phyloP scores from a whole-genome alignment of 306 rosid species.

The Dalbergia cultrata region DNA sequence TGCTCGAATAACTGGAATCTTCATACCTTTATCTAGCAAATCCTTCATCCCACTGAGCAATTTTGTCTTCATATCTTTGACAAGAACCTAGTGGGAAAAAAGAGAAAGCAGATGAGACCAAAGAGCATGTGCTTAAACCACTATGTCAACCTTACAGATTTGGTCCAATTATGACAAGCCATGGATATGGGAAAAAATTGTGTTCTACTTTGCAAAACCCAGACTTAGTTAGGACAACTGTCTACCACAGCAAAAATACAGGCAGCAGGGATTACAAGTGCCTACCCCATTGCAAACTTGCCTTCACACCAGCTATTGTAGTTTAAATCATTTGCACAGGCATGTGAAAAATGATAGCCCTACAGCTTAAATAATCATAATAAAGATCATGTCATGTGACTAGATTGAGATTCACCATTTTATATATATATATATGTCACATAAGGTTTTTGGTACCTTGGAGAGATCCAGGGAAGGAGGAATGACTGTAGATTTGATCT shows the following conservation, averaged over 20 bases:
- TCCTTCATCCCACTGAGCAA: constrained; percentile 68
- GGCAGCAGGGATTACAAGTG: constrained; percentile 28
- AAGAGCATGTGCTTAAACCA: constrained; percentile 37
- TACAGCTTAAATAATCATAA: constrained; percentile 20
- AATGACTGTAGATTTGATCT: constrained; percentile 66
- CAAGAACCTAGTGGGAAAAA: constrained; percentile 59
- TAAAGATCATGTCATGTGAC: constrained; percentile 30
- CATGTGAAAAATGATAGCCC: constrained; percentile 15
- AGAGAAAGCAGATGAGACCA: constrained; percentile 17
- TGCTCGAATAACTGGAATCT: constrained; percentile 77
- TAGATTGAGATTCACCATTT: constrained; percentile 14
- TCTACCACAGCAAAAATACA: constrained; percentile 25
- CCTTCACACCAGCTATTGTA: not conserved
- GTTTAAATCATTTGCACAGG: constrained; percentile 28
- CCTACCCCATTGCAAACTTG: constrained; percentile 18
- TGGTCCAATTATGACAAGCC: constrained; percentile 24
- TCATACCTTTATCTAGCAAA: constrained; percentile 72
- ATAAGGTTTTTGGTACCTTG: constrained; percentile 59
- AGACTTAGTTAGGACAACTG: constrained; percentile 1
- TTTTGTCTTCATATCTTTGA: constrained; percentile 74
- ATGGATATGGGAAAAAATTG: constrained; percentile 3
- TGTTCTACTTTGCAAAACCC: constrained; percentile 30
- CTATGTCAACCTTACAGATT: constrained; percentile 18
- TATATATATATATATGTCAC: constrained; percentile 4
- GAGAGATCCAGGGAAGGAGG: constrained; percentile 80